phyloP scores from a whole-genome alignment of 2,329 filamentous ascomycete species.

The Alternaria longipes region DNA sequence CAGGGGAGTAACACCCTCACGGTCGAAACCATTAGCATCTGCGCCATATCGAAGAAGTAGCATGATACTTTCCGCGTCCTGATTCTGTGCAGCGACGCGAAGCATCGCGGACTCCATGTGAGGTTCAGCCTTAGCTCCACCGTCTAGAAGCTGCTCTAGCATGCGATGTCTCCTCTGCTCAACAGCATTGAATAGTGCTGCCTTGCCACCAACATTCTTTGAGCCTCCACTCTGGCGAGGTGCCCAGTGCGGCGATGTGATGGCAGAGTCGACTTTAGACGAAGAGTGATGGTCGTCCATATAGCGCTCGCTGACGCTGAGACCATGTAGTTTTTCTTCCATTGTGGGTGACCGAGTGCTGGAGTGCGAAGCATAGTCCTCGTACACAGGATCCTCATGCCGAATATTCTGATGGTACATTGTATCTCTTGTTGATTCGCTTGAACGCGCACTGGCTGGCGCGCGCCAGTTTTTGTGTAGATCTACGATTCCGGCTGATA shows the following conservation, averaged over 20 bases:
- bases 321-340: conserved; percentile 38
- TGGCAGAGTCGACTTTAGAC: conserved; percentile 29
- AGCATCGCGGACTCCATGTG: conserved; percentile 45
- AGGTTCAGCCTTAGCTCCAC: conserved; percentile 42
- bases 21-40: conserved; percentile 44
- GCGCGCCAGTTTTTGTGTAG: conserved; percentile 42
- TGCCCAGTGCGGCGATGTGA: conserved; percentile 26
- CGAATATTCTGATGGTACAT: conserved; percentile 33
- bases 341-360: conserved; percentile 28
- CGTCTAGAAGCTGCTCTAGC: conserved; percentile 45
- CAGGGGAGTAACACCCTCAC: conserved; percentile 41
- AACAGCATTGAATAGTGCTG: conserved; percentile 62
- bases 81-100: conserved; percentile 41
- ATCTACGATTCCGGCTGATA: conserved; percentile 33
- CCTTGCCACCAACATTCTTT: conserved; percentile 46
- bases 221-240: conserved; percentile 36
- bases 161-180: conserved; percentile 72
- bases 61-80: conserved; percentile 40
- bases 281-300: conserved; percentile 30
- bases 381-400: conserved; percentile 35
- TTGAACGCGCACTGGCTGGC: conserved; percentile 41
- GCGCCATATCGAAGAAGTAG: conserved; percentile 43
- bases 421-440: conserved; percentile 40
- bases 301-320: conserved; percentile 37
- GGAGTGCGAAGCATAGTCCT: conserved; percentile 32